Percentiles rank a stretch among this genome's conserved stretches.
Conservation (phyloP, 169 alveolate genomes). For the Plasmodium berghei region DNA sequence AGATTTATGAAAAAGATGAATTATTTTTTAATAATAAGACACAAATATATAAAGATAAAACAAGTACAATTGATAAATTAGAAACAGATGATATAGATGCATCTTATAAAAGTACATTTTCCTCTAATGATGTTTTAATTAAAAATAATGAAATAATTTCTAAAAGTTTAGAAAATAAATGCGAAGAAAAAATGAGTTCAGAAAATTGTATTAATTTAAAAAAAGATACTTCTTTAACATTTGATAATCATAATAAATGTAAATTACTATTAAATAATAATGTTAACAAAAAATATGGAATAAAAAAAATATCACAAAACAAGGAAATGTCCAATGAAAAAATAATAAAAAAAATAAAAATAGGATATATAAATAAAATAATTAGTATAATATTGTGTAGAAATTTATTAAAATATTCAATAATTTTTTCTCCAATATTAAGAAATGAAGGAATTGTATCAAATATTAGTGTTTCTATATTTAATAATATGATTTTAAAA, state of each 20-base stretch:
- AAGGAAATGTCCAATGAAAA: background rate
- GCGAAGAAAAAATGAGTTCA: no score
- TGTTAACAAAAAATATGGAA: no score
- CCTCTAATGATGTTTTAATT: background rate
- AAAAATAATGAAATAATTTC: background rate
- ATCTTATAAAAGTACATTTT: background rate
- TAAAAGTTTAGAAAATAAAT: no score
- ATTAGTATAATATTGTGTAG: conserved; percentile 13
- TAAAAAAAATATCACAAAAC: no score
- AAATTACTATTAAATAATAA: no score
- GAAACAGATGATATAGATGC: background rate
- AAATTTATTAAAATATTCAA: conserved; percentile 21
- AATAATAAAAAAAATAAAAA: conserved; percentile 6
- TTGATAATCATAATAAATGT: no score
- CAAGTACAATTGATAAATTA: background rate
- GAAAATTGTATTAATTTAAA: no score
- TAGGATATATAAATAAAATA: conserved; percentile 28
- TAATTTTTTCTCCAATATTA: conserved; percentile 31
- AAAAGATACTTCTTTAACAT: no score
- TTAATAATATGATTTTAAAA: conserved; percentile 15
- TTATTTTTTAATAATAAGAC: no score
- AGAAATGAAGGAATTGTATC: conserved; percentile 15
- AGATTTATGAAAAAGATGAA: no score
- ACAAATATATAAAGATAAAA: no score
- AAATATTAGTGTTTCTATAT: background rate